Base-by-base conservation (phyloP, 2,329 filamentous ascomycete species). In the Colletotrichum sp. region DNA sequence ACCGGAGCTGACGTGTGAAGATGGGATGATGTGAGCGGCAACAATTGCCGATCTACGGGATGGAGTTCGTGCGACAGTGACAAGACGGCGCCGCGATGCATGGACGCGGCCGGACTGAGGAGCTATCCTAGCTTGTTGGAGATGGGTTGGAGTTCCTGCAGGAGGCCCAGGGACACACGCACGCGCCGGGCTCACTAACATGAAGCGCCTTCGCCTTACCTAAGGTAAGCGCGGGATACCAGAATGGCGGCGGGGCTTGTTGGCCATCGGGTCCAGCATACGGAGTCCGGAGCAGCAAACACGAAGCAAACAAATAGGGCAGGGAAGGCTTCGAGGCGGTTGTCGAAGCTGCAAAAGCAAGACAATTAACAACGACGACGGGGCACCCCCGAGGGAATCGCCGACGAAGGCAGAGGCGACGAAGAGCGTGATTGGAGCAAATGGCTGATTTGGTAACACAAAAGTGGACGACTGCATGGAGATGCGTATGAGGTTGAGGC, bases 31-130 rank as follows among this genome's bases (percentile, higher is more conserved):
- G 24, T 24, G 32, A 55, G 34, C 6, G 61, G 63, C 26, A 67
- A 26, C 48, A 65, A 60, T 65, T 68, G 70, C 69, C 70, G 70
- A 75, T 75, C 28, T 64, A 28, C 34, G 43, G n/a, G 43, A 52
- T 21, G 43, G 10, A 21, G 43, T 28, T 5, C 16, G 9, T 30
- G 34, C 60, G 43, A 16, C 57, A 59, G 64, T 13, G 59, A 28
- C 30, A 18, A 16, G n/a, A 32, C n/a, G 34, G 4, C 57, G 57
- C 64, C 64, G 57, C 69, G 70, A 52, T 59, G 63, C 26, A 64
- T 66, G 32, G 63, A 36, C 63, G 55, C 39, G n/a, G 26, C 69
- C 18, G 24, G 68, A 75, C 55, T 68, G 7, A 34, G 26, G 39
- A 59, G 64, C 43, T 73, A 59, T 60, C 63, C 57, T 48, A 68